Conservation (phyloP, 2,329 filamentous ascomycete species). For the Dichotomopilus funicola region DNA sequence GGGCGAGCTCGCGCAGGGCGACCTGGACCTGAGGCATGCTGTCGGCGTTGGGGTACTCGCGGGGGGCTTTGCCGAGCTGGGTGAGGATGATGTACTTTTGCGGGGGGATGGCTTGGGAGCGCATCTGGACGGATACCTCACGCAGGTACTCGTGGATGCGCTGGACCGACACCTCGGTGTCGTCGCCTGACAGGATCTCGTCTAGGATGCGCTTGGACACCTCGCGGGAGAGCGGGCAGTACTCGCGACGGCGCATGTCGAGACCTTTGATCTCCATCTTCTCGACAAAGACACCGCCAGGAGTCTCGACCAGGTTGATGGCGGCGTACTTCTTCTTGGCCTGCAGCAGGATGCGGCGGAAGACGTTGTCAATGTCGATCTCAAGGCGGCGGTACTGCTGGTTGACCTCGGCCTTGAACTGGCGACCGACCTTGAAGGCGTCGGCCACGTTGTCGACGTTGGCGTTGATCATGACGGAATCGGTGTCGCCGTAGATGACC, state of each 20-base stretch:
- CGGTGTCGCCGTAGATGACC: conserved; percentile 97
- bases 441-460: conserved; percentile 91
- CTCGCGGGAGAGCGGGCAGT: conserved; percentile 91
- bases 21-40: conserved; percentile 98
- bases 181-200: conserved; percentile 89
- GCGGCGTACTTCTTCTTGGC: conserved; percentile 99
- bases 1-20: conserved; percentile 76
- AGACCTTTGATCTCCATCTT: conserved; percentile 97
- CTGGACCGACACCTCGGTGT: conserved; percentile 78
- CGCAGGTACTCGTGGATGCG: conserved; percentile 91
- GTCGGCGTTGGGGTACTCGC: conserved; percentile 89
- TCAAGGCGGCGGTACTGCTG: conserved; percentile 87
- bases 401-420: conserved; percentile 94
- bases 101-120: conserved; percentile 64
- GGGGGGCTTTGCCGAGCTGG: conserved; percentile 88
- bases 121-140: conserved; percentile 80
- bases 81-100: conserved; percentile 97
- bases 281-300: conserved; percentile 76
- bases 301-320: conserved; percentile 82
- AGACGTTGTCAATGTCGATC: conserved; percentile 97
- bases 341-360: conserved; percentile 85
- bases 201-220: conserved; percentile 86
- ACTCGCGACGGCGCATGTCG: conserved; percentile 96
- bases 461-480: conserved; percentile 99
- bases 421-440: conserved; percentile 82